Base-by-base conservation (phyloP, 1,284 basidiomycete genomes). In the Tilletiopsis washingtonensis region DNA sequence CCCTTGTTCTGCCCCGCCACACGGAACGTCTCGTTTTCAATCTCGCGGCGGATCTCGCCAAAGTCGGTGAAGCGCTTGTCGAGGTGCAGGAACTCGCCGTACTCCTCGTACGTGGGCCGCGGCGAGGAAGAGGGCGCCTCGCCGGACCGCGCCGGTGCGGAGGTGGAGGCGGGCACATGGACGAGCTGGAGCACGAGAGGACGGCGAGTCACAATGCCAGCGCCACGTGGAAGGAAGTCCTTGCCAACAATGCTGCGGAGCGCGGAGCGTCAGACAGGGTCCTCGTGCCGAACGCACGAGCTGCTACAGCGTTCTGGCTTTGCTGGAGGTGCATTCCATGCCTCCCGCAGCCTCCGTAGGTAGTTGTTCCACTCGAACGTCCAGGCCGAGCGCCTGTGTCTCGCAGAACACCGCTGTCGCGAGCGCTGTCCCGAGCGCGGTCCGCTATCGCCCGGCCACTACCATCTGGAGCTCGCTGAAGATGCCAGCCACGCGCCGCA, bases 1-100 rank as follows among this genome's bases (percentile, higher is more conserved):
- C 94, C 93, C 77, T 97, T 99, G 77, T 98, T 98, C 79, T 97
- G 91, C 0, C 93, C 93, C 0, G 94, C 93, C 24, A 99, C 93
- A 40, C 93, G 80, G 74, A 86, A 91, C 2, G 94, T 98, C 78
- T 99, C 94, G 73, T 90, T 87, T 76, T 98, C 93, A 59, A 99
- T 98, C 77, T 99, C 94, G 61, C 85, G 85, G 34, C 91, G 81
- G 61, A 98, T 87, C 66, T 97, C 91, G 47, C 17, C 79, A 72
- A 94, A 97, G 72, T 97, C 91, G 41, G 89, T 91, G 76, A 93
- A 97, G 44, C 87, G 83, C 73, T 89, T 89, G 80, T 97, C 91
- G 57, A 93, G 80, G 75, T 98, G 93, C 26, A 97, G 80, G 75
- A 98, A 98, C 75, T 98, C 93, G 46, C 83, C 93, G 82, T 91